Percentiles rank a stretch among this genome's conserved stretches.
phyloP scores from a whole-genome alignment of 148 eudicot genomes.

The Agrostemma githago region DNA sequence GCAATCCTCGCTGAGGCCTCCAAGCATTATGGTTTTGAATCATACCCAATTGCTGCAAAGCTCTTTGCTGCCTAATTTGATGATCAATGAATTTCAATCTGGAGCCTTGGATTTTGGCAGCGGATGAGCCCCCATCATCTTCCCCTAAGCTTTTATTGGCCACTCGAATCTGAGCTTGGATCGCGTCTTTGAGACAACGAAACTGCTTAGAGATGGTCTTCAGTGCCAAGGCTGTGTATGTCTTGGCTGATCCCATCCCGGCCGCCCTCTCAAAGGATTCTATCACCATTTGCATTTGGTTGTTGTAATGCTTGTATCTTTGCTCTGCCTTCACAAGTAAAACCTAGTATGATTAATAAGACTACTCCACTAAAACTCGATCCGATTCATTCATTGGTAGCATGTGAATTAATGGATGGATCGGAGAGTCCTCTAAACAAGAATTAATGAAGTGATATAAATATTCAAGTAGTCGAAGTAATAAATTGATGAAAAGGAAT shows the following conservation, averaged over 20 bases:
- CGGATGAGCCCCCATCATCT: slow-evolving; percentile 37
- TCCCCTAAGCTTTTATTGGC: slow-evolving; percentile 64
- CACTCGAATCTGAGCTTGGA: slow-evolving; percentile 46
- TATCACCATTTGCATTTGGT: slow-evolving; percentile 74
- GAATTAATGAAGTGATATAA: no score
- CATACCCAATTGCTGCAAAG: slow-evolving; percentile 78
- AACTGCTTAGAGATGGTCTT: slow-evolving; percentile 81
- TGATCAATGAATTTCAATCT: slow-evolving; percentile 69
- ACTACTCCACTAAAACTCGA: no score
- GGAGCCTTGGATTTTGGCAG: slow-evolving; percentile 52
- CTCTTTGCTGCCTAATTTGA: slow-evolving; percentile 68
- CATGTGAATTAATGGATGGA: no score
- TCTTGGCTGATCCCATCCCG: slow-evolving; percentile 66
- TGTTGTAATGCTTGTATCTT: slow-evolving; percentile 78
- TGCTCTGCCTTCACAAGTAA: slow-evolving; percentile 54
- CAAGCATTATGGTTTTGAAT: slow-evolving; percentile 74
- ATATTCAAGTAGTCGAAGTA: neutral
- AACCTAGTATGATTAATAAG: no score
- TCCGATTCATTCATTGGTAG: no score
- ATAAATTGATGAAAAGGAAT: neutral
- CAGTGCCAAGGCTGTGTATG: slow-evolving; percentile 73
- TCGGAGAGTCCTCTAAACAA: no score
- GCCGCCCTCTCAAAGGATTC: slow-evolving; percentile 69
- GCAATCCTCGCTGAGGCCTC: slow-evolving; percentile 92
- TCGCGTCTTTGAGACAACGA: slow-evolving; percentile 64